phyloP scores from a whole-genome alignment of 495 filamentous ascomycete genomes.

The Aspergillus biplanus region DNA sequence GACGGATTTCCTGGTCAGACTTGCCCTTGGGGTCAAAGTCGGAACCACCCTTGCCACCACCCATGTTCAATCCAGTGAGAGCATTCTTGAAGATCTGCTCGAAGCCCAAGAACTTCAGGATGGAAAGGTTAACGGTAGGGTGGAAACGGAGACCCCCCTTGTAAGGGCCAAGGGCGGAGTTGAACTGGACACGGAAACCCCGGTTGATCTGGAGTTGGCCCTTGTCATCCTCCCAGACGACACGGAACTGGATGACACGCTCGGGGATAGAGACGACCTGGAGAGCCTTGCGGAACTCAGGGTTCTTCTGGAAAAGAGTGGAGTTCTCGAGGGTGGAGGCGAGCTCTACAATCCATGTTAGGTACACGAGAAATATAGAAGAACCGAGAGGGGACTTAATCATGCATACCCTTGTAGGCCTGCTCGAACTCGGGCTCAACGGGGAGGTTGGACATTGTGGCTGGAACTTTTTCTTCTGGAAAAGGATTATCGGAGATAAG shows the following conservation, averaged over 20 bases:
- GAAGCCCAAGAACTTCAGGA: slow-evolving; percentile 98
- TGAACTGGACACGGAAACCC: slow-evolving; percentile 98
- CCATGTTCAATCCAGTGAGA: slow-evolving; percentile 89
- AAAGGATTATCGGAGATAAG: slow-evolving; percentile 20
- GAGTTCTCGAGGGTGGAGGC: slow-evolving; percentile 91
- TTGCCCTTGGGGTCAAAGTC: slow-evolving; percentile 99
- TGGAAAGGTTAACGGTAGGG: slow-evolving; percentile 93
- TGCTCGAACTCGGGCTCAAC: slow-evolving; percentile 98
- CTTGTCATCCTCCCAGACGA: slow-evolving; percentile 95
- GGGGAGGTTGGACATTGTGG: slow-evolving; percentile 80
- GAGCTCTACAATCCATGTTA: slow-evolving; percentile 65
- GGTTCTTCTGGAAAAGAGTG: slow-evolving; percentile 89
- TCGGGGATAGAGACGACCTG: slow-evolving; percentile 89
- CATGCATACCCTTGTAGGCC: slow-evolving; percentile 84
- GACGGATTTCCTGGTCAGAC: slow-evolving; percentile 94
- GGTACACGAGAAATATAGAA: not conserved
- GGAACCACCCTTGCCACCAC: slow-evolving; percentile 96
- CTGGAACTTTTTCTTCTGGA: slow-evolving; percentile 4
- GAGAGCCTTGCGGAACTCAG: slow-evolving; percentile 91
- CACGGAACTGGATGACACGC: slow-evolving; percentile 95
- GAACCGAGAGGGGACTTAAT: not conserved
- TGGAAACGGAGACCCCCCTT: slow-evolving; percentile 98
- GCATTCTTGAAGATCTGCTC: slow-evolving; percentile 99
- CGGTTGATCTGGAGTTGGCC: slow-evolving; percentile 87
- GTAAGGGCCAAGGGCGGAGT: slow-evolving; percentile 96